Base-by-base conservation (phyloP, 1,139 yeast genomes). In the Geotrichum klebahnii region DNA sequence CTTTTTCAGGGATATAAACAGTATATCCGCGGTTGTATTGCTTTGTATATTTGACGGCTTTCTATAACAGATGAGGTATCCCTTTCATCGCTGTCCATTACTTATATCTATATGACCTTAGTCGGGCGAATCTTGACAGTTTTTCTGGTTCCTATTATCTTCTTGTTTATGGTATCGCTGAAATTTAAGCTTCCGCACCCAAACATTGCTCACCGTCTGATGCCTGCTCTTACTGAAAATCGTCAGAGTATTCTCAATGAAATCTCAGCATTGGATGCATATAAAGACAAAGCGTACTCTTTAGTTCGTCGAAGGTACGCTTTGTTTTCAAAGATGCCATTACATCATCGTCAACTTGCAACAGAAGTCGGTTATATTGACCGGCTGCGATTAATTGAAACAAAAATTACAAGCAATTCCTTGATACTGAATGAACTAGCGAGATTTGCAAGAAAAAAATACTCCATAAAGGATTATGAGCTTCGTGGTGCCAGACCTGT, bases 341-440 rank as follows among this genome's bases (percentile, higher is more conserved):
- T 77, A 73, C 70, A 78, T 51, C 86, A 81, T 58, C 83, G 79
- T 58, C 68, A 71, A 31, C 59, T 79, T 31, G 77, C 80, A 38
- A 73, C 73, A 22, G 71, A 76, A 17, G 73, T 75, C 2, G 83
- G 84, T 0, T 84, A 84, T 65, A 60, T 73, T 23, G 67, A 72
- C 22, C 81, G 82, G 57, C 63, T 84, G 36, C 66, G 71, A 17
- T 57, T 59, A 16, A 68, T 81, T 2, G 83, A 81, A 45, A 57
- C 59, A 3, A 67, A 73, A 16, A 70, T 81, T 5, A 64, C 55
- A 5, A 62, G 62, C 17, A 84, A 84, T 62, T 75, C 74, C 45
- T 56, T 56, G 8, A 59, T 82, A 3, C 60, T 84, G 17, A 64
- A 67, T 23, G 71, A 65, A 3, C 67, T 85, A 5, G 76, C 78